phyloP scores from a whole-genome alignment of 192 early-diverging fungal species.

The Phlyctochytrium planicorne region DNA sequence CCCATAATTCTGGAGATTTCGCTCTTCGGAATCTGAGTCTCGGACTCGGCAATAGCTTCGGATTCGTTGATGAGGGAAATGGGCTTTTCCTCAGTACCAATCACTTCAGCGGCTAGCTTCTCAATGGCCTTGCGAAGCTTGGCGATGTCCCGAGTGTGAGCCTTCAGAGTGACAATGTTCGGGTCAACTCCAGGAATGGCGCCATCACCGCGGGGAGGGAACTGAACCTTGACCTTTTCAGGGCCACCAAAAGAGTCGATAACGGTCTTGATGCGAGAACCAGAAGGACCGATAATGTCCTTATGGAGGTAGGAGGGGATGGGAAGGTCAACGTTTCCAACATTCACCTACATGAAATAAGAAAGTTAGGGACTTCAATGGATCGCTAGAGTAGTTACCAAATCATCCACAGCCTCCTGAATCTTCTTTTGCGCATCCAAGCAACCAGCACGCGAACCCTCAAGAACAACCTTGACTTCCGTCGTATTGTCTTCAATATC shows the following conservation, averaged over 20 bases:
- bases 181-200: constrained; percentile 21
- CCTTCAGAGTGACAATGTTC: constrained; percentile 38
- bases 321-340: constrained; percentile 54
- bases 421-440: constrained; percentile 38
- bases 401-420: constrained; percentile 47
- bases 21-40: constrained; percentile 32
- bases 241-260: constrained; percentile 47
- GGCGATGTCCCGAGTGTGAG: constrained; percentile 22
- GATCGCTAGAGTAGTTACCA: constrained; percentile 45
- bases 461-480: constrained; percentile 41
- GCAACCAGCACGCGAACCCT: constrained; percentile 41
- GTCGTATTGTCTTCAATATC: constrained; percentile 39
- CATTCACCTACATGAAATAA: constrained; percentile 43
- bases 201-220: constrained; percentile 36
- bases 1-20: constrained; percentile 38
- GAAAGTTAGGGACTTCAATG: constrained; percentile 10
- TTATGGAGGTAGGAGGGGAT: constrained; percentile 78
- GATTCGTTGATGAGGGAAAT: constrained; percentile 2
- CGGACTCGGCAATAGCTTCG: constrained; percentile 5
- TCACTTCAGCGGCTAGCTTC: constrained; percentile 30
- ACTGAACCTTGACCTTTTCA: constrained; percentile 49
- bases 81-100: constrained; percentile 12
- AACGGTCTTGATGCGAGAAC: constrained; percentile 67
- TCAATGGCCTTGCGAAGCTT: constrained; percentile 21
- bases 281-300: constrained; percentile 78